Percentiles rank a stretch among this genome's conserved stretches.
phyloP scores from a whole-genome alignment of 768 basidiomycete genomes.

The Leccinum subtestaceum region DNA sequence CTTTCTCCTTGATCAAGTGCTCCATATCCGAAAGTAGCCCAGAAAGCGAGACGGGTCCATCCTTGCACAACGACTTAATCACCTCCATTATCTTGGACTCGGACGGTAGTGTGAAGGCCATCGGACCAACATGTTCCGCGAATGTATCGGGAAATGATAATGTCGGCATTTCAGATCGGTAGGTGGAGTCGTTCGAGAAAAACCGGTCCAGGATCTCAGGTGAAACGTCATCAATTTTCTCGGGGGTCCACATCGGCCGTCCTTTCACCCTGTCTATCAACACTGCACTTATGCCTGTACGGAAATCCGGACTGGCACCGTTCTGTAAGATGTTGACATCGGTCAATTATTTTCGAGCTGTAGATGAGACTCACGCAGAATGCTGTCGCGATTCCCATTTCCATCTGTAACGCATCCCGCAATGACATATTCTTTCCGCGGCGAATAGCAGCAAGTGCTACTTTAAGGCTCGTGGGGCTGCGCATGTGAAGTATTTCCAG shows the following conservation, averaged over 20 bases:
- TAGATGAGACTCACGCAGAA: constrained; percentile 67
- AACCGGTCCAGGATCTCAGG: constrained; percentile 59
- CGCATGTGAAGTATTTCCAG: constrained; percentile 58
- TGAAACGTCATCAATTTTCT: constrained; percentile 57
- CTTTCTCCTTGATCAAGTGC: constrained; percentile 34
- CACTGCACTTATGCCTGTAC: constrained; percentile 73
- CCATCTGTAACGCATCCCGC: constrained; percentile 72
- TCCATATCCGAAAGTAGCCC: constrained; percentile 24
- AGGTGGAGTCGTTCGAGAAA: constrained; percentile 57
- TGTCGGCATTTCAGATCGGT: constrained; percentile 42
- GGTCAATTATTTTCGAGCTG: constrained; percentile 5
- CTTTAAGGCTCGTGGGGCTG: constrained; percentile 91
- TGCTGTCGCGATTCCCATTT: constrained; percentile 83
- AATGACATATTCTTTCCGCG: constrained; percentile 63
- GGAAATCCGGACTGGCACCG: constrained; percentile 80
- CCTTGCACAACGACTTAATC: constrained; percentile 39
- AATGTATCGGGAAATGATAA: constrained; percentile 41
- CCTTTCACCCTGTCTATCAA: constrained; percentile 49
- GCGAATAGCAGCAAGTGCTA: constrained; percentile 79
- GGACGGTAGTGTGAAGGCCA: constrained; percentile 64
- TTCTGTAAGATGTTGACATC: constrained; percentile 42
- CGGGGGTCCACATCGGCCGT: constrained; percentile 71
- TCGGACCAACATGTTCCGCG: constrained; percentile 26
- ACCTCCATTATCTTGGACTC: constrained; percentile 69
- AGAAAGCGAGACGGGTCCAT: constrained; percentile 40